Base-by-base conservation (phyloP, 140 eudicot genomes). In the Cichorium intybus region DNA sequence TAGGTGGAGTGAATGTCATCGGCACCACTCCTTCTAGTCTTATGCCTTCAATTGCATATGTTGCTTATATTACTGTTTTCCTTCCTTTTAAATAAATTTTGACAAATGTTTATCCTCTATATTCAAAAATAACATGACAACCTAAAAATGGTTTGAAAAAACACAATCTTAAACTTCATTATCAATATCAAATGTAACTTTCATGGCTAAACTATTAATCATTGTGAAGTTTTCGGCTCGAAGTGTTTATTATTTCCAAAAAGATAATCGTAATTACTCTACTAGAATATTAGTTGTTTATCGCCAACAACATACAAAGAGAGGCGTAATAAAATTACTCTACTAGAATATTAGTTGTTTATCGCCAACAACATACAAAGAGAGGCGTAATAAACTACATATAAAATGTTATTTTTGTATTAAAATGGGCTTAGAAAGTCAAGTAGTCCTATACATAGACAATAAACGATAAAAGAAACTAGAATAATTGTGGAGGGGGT, bases 401-500 rank as follows among this genome's bases (percentile, higher is more conserved):
- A 10, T 24, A 53, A 43, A 14, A 43, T 46, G 9, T 62, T 60
- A 28, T 39, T 39, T 39, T 39, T 39, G 49, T 14, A 43, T 43
- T 43, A 15, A 15, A 16, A 29, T 56, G 62, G 26, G 21, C 24
- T 56, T 9, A 43, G 6, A 29, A 50, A 15, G 10, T 50, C 23
- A 29, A 65, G 18, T 11, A 28, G 29, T 4, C 10, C 12, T 3
- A 45, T 6, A 62, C 26, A 22, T 16, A 46, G 46, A 46, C 56
- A 63, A 63, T n/a, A 24, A 24, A 63, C n/a, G 69, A 2, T 16
- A 3, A 26, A 45, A 27, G 12, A 24, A n/a, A 24, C 14, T 7
- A 18, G 66, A 20, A 55, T 33, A n/a, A 55, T 41, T 41, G 73
- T 57, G 35, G 66, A 43, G 58, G 65, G 47, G 66, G 74, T 43